phyloP scores from a whole-genome alignment of 148 eudicot genomes.

The Tetragonia tetragonoides region DNA sequence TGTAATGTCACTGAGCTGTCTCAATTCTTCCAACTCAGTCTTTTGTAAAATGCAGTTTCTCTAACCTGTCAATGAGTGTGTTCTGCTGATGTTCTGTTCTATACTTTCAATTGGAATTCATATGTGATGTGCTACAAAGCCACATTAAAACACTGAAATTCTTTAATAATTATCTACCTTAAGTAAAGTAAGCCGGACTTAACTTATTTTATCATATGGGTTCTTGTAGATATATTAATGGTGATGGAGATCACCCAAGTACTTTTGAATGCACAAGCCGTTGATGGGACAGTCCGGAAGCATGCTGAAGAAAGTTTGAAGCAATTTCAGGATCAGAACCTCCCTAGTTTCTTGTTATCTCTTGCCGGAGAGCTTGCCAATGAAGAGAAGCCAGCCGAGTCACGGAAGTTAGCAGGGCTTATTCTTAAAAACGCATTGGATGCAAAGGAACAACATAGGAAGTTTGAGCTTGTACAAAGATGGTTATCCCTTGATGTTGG shows the following conservation, averaged over 20 bases:
- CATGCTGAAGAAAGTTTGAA: constrained; percentile 85
- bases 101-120: neutral
- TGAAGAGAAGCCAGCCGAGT: constrained; percentile 82
- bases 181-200: neutral
- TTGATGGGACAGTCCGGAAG: constrained; percentile 73
- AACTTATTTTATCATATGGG: constrained; percentile 2
- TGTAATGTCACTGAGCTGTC: neutral
- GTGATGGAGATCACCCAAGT: constrained; percentile 86
- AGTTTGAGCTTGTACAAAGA: constrained; percentile 82
- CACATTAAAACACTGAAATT: neutral
- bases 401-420: constrained; percentile 85
- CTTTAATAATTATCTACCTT: neutral
- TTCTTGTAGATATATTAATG: constrained; percentile 38
- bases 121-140: neutral
- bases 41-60: neutral
- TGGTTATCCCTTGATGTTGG: constrained; percentile 76
- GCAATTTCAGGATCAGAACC: constrained; percentile 87
- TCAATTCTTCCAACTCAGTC: neutral
- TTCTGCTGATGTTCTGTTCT: neutral
- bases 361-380: constrained; percentile 86
- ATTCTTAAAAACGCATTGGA: constrained; percentile 90
- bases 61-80: neutral
- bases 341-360: constrained; percentile 71
- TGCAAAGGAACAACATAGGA: constrained; percentile 93
- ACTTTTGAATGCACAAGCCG: constrained; percentile 86